Conservation (phyloP, 345 rosid species). For the Microcos paniculata region DNA sequence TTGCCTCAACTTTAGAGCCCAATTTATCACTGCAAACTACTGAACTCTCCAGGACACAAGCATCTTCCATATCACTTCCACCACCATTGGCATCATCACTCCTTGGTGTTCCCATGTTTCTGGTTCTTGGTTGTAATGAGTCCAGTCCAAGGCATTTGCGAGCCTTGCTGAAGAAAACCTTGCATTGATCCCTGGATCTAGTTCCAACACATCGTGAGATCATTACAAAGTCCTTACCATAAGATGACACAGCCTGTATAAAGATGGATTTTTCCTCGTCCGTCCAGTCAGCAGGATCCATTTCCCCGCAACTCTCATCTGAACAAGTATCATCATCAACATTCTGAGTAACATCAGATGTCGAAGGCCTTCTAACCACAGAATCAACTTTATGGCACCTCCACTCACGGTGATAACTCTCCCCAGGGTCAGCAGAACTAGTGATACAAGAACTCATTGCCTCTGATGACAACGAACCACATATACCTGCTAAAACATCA, state of each 20-base stretch:
- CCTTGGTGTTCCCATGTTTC: constrained; percentile 36
- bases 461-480: constrained; percentile 83
- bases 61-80: constrained; percentile 79
- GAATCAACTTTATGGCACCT: constrained; percentile 46
- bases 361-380: constrained; percentile 40
- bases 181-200: constrained; percentile 81
- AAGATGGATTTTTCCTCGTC: constrained; percentile 81
- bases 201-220: constrained; percentile 66
- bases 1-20: constrained; percentile 37
- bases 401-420: constrained; percentile 39
- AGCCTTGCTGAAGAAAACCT: constrained; percentile 89
- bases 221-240: constrained; percentile 84
- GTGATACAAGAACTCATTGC: constrained; percentile 83
- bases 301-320: constrained; percentile 91
- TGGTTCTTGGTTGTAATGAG: constrained; percentile 42
- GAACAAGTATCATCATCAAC: constrained; percentile 84
- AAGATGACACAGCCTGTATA: constrained; percentile 64
- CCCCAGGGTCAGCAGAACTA: constrained; percentile 59
- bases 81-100: constrained; percentile 69
- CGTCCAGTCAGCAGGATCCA: constrained; percentile 85
- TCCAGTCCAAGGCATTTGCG: constrained; percentile 92
- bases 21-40: constrained; percentile 42
- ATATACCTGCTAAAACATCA: constrained; percentile 76
- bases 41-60: constrained; percentile 52
- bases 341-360: constrained; percentile 59